Percentiles rank a stretch among this genome's conserved stretches.
These are phyloP conservation scores for Blastobotrys capitulatus DNA, from an alignment of 1,139 yeast species.

Conservation along the genomic window DNA sequence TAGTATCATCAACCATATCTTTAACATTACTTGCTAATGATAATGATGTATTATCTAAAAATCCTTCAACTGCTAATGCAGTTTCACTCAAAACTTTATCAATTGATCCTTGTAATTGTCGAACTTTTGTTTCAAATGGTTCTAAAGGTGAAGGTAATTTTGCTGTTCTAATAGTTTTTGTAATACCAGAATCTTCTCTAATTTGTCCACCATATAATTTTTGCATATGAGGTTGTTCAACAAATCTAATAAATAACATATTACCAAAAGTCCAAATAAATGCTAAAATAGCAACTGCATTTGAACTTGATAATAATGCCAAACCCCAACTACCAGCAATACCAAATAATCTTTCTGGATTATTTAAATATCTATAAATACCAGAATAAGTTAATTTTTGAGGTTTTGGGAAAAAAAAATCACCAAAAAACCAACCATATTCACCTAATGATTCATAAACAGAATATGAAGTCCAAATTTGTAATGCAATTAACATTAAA, in stretches of 20 bases:
- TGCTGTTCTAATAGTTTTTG: slow-evolving; percentile 51
- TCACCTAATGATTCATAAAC: slow-evolving; percentile 73
- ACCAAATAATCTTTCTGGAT: slow-evolving; percentile 80
- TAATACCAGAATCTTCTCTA: slow-evolving; percentile 49
- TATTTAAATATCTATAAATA: slow-evolving; percentile 75
- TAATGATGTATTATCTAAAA: slow-evolving; percentile 31
- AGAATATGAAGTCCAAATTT: slow-evolving; percentile 66
- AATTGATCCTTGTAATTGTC: slow-evolving; percentile 33
- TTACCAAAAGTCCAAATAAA: slow-evolving; percentile 65
- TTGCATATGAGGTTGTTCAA: slow-evolving; percentile 77
- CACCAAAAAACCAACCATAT: slow-evolving; percentile 90
- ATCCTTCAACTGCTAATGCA: slow-evolving; percentile 32
- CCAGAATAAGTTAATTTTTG: slow-evolving; percentile 65
- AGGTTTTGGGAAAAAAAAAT: slow-evolving; percentile 62
- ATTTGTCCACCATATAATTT: slow-evolving; percentile 64
- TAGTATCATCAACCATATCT: slow-evolving; percentile 30
- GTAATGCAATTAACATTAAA: slow-evolving; percentile 49
- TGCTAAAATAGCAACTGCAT: slow-evolving; percentile 52
- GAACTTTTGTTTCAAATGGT: slow-evolving; percentile 29
- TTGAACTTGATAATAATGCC: slow-evolving; percentile 56
- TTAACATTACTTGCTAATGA: slow-evolving; percentile 22
- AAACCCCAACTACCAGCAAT: slow-evolving; percentile 83
- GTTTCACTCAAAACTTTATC: slow-evolving; percentile 37
- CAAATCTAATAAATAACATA: slow-evolving; percentile 62
- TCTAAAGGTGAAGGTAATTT: slow-evolving; percentile 29